A percentile compares a stretch with the other conserved stretches of the same genome.
phyloP scores from a whole-genome alignment of 371 early-diverging fungal species.

The Nematocida ironsii region DNA sequence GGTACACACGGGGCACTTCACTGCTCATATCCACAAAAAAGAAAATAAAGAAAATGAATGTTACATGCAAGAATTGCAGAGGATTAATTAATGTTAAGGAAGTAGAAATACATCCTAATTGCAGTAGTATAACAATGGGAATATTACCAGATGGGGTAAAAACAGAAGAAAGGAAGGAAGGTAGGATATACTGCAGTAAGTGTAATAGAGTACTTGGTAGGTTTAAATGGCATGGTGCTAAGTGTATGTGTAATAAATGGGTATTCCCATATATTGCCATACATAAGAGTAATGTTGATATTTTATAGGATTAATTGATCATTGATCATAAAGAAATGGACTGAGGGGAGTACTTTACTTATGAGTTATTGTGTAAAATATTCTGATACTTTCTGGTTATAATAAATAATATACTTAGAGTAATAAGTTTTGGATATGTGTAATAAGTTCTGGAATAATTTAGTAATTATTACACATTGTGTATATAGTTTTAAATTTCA shows the following conservation, averaged over 20 bases:
- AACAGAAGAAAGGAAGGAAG: slow-evolving; percentile 9
- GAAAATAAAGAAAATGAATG: slow-evolving; percentile 36
- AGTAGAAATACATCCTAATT: neutral
- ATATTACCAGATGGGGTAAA: neutral
- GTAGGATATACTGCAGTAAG: slow-evolving; percentile 21
- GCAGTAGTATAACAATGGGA: neutral
- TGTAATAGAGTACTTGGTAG: slow-evolving; percentile 19
- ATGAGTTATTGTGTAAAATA: too few relatives aligned
- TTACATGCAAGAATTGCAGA: slow-evolving; percentile 45
- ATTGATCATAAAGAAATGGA: too few relatives aligned
- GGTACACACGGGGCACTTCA: slow-evolving; percentile 65
- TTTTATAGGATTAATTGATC: neutral
- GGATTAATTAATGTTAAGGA: neutral
- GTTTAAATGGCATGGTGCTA: slow-evolving; percentile 41
- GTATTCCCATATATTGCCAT: slow-evolving; percentile 49
- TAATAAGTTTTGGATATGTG: too few relatives aligned
- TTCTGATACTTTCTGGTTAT: too few relatives aligned
- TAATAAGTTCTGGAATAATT: too few relatives aligned
- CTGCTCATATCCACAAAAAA: slow-evolving; percentile 60
- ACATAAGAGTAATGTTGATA: slow-evolving; percentile 14
- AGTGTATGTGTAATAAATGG: slow-evolving; percentile 43
- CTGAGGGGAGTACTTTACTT: too few relatives aligned
- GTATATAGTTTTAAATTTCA: too few relatives aligned
- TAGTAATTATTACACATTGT: too few relatives aligned
- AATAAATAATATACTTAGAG: too few relatives aligned